A percentile compares a stretch with the other conserved stretches of the same genome.
phyloP scores from a whole-genome alignment of 495 filamentous ascomycete genomes.

The Choiromyces venosus region DNA sequence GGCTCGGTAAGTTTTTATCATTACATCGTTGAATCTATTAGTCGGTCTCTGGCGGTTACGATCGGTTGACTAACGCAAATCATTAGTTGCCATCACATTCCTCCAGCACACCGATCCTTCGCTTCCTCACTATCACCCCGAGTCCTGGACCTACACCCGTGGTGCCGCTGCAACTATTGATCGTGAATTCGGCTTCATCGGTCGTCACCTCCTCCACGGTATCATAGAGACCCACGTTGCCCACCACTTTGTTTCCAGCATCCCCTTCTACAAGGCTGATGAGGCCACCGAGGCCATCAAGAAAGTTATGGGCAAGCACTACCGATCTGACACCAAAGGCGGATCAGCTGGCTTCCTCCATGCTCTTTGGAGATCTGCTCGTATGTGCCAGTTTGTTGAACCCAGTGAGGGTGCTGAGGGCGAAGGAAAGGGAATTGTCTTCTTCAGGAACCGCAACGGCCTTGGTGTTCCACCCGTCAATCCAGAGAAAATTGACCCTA shows the following conservation, averaged over 20 bases:
- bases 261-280: conserved; percentile 87
- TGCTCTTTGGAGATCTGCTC: conserved; percentile 59
- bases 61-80: conserved; percentile 1
- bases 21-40: not conserved
- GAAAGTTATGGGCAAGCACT: conserved; percentile 74
- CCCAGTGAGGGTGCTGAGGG: conserved; percentile 60
- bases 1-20: conserved; percentile 60
- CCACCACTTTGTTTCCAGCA: conserved; percentile 78
- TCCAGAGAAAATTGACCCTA: conserved; percentile 14
- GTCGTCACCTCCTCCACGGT: conserved; percentile 77
- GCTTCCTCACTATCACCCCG: conserved; percentile 73
- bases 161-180: conserved; percentile 84
- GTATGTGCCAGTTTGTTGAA: conserved; percentile 72
- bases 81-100: conserved; percentile 71
- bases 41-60: not conserved
- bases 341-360: conserved; percentile 61
- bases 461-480: conserved; percentile 56
- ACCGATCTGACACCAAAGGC: conserved; percentile 60
- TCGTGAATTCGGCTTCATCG: conserved; percentile 83
- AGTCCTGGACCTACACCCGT: conserved; percentile 77
- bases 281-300: conserved; percentile 81
- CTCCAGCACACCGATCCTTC: conserved; percentile 85
- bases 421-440: conserved; percentile 59
- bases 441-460: conserved; percentile 74
- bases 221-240: conserved; percentile 90